Percentiles rank a stretch among this genome's conserved stretches.
Evolutionary conservation across 2,329 filamentous ascomycete genomes (phyloP).

Genomic region (Talaromyces rugulosus): DNA sequence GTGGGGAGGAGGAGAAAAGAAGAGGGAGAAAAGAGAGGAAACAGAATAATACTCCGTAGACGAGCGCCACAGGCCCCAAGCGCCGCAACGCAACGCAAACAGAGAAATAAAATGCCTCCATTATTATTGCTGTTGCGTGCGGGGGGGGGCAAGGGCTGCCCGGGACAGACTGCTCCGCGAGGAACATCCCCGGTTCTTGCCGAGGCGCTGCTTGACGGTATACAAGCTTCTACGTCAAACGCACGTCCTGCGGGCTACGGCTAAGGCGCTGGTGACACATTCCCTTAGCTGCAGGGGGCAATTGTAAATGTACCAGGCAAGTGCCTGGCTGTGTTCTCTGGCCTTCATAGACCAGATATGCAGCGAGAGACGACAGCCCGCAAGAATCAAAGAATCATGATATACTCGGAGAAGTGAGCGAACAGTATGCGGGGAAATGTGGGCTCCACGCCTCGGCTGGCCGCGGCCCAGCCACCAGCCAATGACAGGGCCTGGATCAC

Average conservation of each 20-base stretch:
- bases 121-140: slow-evolving; percentile 3
- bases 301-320: not conserved
- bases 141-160: not conserved
- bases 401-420: not conserved
- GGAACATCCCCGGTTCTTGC: slow-evolving; percentile 8
- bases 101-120: not conserved
- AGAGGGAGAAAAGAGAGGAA: slow-evolving; percentile 1
- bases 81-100: not conserved
- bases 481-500: not conserved
- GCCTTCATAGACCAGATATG: not conserved
- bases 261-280: not conserved
- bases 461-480: not conserved
- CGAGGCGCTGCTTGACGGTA: not conserved
- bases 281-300: not conserved
- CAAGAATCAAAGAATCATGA: not conserved
- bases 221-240: not conserved
- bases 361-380: not conserved
- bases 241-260: not conserved
- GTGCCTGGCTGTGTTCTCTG: not conserved
- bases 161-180: slow-evolving; percentile 13
- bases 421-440: not conserved
- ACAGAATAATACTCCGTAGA: not conserved
- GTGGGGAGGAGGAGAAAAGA: not conserved
- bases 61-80: not conserved
- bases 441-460: not conserved